A percentile compares a stretch with the other conserved stretches of the same genome.
Evolutionary conservation across 495 filamentous ascomycete species (phyloP).

Genomic region (Hyaloscypha finlandica): DNA sequence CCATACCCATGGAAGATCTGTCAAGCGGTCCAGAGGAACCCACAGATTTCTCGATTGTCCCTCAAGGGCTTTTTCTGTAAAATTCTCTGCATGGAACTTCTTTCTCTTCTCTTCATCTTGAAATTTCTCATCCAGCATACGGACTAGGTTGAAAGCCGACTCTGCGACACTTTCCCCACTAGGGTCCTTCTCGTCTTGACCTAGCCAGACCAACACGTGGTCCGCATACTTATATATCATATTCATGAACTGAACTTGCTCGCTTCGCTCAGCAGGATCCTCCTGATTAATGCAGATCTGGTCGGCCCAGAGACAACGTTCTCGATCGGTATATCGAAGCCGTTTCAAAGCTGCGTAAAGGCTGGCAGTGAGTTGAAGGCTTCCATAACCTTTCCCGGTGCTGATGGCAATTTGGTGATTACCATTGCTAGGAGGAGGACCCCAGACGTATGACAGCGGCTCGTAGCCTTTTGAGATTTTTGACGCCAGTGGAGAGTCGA

Average conservation of each 20-base stretch:
- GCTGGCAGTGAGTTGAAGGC: constrained; percentile 32
- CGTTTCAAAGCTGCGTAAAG: constrained; percentile 15
- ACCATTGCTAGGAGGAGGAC: constrained; percentile 10
- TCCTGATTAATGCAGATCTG: constrained; percentile 30
- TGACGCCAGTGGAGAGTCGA: constrained; percentile 10
- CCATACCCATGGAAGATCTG: constrained; percentile 14
- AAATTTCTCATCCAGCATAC: constrained; percentile 18
- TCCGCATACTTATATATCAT: constrained; percentile 23
- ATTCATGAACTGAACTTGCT: constrained; percentile 30
- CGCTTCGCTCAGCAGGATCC: constrained; percentile 22
- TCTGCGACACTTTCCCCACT: constrained; percentile 13
- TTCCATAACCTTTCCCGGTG: constrained; percentile 27
- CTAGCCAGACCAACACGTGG: constrained; percentile 29
- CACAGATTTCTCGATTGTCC: constrained; percentile 12
- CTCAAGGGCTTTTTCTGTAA: constrained; percentile 12
- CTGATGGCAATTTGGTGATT: constrained; percentile 18
- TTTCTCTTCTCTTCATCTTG: constrained; percentile 17
- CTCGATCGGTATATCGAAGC: constrained; percentile 29
- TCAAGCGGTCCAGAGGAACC: constrained; percentile 19
- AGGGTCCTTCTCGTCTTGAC: constrained; percentile 14
- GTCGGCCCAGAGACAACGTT: constrained; percentile 33
- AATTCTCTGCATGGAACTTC: constrained; percentile 19
- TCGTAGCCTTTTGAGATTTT: constrained; percentile 16
- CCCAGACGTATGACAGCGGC: constrained; percentile 23
- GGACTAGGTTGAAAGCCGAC: constrained; percentile 17